Evolutionary conservation across 345 rosid genomes (phyloP).

Genomic region (Citrus australasica): DNA sequence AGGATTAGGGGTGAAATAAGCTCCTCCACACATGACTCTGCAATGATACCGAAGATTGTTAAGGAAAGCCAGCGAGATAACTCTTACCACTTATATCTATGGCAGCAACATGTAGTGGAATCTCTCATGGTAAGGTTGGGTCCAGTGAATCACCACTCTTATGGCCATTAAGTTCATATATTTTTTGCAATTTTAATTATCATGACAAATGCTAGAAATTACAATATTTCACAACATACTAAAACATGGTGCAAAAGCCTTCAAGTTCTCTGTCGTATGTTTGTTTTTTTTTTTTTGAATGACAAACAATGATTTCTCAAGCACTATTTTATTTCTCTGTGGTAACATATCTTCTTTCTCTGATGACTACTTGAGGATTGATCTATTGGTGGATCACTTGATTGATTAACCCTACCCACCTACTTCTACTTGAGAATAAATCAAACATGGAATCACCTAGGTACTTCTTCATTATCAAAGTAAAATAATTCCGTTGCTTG

Average conservation of each 20-base stretch:
- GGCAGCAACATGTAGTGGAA: background rate
- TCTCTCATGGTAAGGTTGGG: background rate
- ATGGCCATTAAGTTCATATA: background rate
- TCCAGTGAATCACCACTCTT: background rate
- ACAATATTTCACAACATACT: background rate
- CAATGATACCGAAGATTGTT: slow-evolving; percentile 13
- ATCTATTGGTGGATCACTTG: background rate
- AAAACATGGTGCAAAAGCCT: background rate
- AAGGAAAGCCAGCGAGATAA: background rate
- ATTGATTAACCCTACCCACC: background rate
- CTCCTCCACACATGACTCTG: slow-evolving; percentile 75
- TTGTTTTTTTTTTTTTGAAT: background rate
- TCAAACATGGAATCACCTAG: background rate
- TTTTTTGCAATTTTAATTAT: background rate
- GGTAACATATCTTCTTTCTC: background rate
- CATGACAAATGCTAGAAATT: background rate
- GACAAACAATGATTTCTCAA: background rate
- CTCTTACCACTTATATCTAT: background rate
- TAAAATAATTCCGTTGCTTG: background rate
- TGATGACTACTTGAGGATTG: background rate
- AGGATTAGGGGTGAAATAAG: slow-evolving; percentile 57
- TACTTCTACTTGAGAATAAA: background rate
- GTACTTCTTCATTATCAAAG: background rate
- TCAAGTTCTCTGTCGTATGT: background rate
- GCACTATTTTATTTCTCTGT: background rate